Evolutionary conservation across 305 asterid genomes (phyloP).

Genomic region (Fraxinus paxiana): DNA sequence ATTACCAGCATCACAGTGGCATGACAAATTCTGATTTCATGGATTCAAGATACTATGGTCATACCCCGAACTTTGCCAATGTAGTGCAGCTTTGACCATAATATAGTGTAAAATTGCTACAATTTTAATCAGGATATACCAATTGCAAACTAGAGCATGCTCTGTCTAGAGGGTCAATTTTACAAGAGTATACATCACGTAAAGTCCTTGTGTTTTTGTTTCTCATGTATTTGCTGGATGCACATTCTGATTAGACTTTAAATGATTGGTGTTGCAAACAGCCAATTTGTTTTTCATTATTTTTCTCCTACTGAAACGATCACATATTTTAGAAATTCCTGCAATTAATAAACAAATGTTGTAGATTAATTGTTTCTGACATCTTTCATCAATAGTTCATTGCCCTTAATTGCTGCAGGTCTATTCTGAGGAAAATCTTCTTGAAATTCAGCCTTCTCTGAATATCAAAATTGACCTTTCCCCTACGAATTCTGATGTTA

Average conservation of each 20-base stretch:
- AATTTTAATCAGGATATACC: not conserved
- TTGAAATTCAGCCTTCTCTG: conserved; percentile 49
- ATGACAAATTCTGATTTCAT: not conserved
- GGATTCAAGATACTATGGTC: not conserved
- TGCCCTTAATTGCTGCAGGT: conserved; percentile 40
- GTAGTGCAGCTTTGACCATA: not conserved
- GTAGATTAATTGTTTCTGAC: conserved; percentile 10
- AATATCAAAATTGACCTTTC: conserved; percentile 59
- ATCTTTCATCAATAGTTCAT: conserved; percentile 17
- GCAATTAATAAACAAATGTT: conserved; percentile 6
- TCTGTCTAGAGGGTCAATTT: not conserved
- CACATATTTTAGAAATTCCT: not conserved
- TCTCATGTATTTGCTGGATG: not conserved
- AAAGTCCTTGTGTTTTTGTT: not conserved
- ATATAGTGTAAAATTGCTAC: not conserved
- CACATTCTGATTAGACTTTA: conserved; percentile 11
- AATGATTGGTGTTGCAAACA: not conserved
- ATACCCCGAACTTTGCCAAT: not conserved
- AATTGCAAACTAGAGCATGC: not conserved
- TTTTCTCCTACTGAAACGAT: not conserved
- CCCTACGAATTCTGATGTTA: conserved; percentile 39
- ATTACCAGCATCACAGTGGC: not conserved
- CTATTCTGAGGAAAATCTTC: conserved; percentile 33
- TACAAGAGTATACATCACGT: not conserved
- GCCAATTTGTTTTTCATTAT: not conserved